Conservation (phyloP, 805 yeast species). For the Starmerella roubikii region DNA sequence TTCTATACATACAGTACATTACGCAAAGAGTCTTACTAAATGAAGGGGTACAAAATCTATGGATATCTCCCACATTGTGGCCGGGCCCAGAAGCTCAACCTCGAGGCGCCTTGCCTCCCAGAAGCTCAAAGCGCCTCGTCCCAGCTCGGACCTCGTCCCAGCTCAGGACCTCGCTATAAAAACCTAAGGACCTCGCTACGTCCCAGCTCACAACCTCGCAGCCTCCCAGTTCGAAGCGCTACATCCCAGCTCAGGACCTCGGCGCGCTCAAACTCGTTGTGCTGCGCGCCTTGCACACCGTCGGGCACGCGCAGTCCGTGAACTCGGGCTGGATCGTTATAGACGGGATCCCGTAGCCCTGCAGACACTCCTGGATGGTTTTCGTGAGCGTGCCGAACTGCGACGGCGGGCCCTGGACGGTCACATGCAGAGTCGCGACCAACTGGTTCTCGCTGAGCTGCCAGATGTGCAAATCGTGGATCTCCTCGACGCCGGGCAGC, state of each 20-base stretch:
- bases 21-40: no score
- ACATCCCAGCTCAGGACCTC: no score
- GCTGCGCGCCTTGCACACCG: not conserved
- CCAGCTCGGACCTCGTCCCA: no score
- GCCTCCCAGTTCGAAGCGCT: no score
- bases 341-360: constrained; percentile 74
- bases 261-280: not conserved
- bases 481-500: constrained; percentile 61
- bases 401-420: constrained; percentile 50
- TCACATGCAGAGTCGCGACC: constrained; percentile 82
- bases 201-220: no score
- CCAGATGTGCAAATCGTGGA: constrained; percentile 96
- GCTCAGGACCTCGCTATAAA: no score
- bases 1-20: not conserved
- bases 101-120: no score
- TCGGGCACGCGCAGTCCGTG: constrained; percentile 16
- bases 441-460: constrained; percentile 74
- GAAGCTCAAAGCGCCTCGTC: no score
- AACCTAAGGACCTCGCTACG: no score
- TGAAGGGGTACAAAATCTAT: no score
- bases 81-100: no score
- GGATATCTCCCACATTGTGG: no score
- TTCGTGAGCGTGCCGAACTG: constrained; percentile 58
- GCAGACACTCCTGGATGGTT: constrained; percentile 64
- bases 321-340: constrained; percentile 97